These are phyloP conservation scores for Pseudogymnoascus sp. DNA, from an alignment of 2,329 filamentous ascomycete genomes.

Conservation along the genomic window DNA sequence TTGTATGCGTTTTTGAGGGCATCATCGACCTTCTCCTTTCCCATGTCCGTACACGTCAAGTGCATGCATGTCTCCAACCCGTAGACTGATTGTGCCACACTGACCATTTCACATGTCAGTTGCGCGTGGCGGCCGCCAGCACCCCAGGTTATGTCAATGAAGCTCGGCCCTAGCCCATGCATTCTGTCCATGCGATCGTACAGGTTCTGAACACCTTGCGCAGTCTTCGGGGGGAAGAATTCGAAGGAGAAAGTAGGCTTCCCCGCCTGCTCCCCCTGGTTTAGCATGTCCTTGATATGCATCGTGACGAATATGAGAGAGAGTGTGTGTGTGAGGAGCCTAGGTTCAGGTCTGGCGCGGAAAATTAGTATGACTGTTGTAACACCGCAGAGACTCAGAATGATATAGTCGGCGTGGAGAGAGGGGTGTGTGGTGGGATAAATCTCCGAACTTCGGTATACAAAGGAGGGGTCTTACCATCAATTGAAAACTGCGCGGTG, in stretches of 20 bases:
- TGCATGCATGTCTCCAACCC: constrained; percentile 99
- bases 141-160: constrained; percentile 98
- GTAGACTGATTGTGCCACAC: constrained; percentile 88
- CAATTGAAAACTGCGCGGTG: background rate
- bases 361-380: background rate
- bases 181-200: constrained; percentile 99
- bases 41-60: constrained; percentile 97
- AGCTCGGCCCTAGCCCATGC: constrained; percentile 87
- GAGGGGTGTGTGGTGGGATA: constrained; percentile 5
- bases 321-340: background rate
- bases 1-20: constrained; percentile 85
- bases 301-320: constrained; percentile 47
- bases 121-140: constrained; percentile 86
- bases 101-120: constrained; percentile 95
- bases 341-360: background rate
- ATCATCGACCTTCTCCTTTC: constrained; percentile 79
- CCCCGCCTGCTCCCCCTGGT: constrained; percentile 68
- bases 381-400: background rate
- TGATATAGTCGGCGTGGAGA: background rate
- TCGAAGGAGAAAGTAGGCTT: constrained; percentile 96
- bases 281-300: constrained; percentile 92
- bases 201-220: constrained; percentile 94
- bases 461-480: constrained; percentile 14
- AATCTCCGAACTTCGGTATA: constrained; percentile 9
- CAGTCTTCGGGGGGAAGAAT: constrained; percentile 97